phyloP scores from a whole-genome alignment of 2,329 filamentous ascomycete genomes.

The Aureobasidium sp. region DNA sequence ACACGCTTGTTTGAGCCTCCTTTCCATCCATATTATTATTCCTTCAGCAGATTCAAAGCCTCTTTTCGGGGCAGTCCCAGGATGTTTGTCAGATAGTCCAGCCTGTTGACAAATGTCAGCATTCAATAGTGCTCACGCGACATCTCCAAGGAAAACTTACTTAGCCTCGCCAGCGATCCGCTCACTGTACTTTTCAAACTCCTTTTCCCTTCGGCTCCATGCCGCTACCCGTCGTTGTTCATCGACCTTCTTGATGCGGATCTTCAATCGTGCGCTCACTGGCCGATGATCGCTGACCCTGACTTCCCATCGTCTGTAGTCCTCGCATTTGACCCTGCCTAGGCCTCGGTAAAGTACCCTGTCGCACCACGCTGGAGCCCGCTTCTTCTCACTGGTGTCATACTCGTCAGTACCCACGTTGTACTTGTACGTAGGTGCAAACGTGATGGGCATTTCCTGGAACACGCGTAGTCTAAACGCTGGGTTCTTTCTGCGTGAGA shows the following conservation, averaged over 20 bases:
- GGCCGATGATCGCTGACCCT: slow-evolving; percentile 87
- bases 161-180: slow-evolving; percentile 64
- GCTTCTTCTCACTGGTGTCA: slow-evolving; percentile 80
- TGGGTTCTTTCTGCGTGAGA: slow-evolving; percentile 81
- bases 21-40: not conserved
- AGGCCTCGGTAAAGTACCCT: slow-evolving; percentile 77
- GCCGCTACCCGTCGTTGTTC: slow-evolving; percentile 54
- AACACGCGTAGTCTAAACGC: slow-evolving; percentile 84
- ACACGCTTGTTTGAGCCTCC: not conserved
- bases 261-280: slow-evolving; percentile 74
- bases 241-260: slow-evolving; percentile 76
- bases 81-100: slow-evolving; percentile 57
- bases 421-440: slow-evolving; percentile 97
- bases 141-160: slow-evolving; percentile 46
- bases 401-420: slow-evolving; percentile 93
- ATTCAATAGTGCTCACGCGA: not conserved
- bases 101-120: slow-evolving; percentile 32
- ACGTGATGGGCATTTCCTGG: slow-evolving; percentile 81
- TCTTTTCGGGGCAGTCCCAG: slow-evolving; percentile 49
- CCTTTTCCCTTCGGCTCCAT: slow-evolving; percentile 66
- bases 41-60: slow-evolving; percentile 26
- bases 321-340: slow-evolving; percentile 74
- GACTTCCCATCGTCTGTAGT: slow-evolving; percentile 85
- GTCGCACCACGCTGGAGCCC: slow-evolving; percentile 95
- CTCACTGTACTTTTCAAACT: slow-evolving; percentile 64